Percentiles rank a stretch among this genome's conserved stretches.
These are phyloP conservation scores for Ascocoryne sarcoides DNA, from an alignment of 2,329 filamentous ascomycete genomes.

Conservation along the genomic window DNA sequence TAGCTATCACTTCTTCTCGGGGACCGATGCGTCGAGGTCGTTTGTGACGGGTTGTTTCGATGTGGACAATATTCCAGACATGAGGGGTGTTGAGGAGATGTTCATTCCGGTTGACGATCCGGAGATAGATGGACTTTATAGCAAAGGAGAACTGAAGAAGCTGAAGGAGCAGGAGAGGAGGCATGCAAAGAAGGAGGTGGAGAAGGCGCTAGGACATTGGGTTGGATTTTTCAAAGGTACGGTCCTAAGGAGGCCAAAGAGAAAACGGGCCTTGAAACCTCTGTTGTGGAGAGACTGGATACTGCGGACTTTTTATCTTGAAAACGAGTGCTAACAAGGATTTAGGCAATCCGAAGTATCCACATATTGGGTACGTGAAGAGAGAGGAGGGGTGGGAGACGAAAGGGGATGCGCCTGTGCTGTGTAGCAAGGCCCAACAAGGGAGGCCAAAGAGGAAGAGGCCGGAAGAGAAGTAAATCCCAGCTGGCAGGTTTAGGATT, in stretches of 20 bases:
- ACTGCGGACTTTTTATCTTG: too few relatives aligned
- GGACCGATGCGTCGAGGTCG: conserved; percentile 74
- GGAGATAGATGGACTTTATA: conserved; percentile 50
- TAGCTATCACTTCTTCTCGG: conserved; percentile 79
- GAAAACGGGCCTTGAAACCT: too few relatives aligned
- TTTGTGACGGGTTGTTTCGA: conserved; percentile 92
- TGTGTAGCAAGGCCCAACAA: conserved; percentile 65
- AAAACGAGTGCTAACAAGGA: too few relatives aligned
- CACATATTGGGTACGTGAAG: conserved; percentile 66
- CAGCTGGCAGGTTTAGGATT: too few relatives aligned
- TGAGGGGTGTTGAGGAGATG: conserved; percentile 82
- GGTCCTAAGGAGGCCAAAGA: too few relatives aligned
- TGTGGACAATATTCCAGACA: conserved; percentile 67
- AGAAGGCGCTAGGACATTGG: conserved; percentile 66
- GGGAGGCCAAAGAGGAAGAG: conserved; percentile 39
- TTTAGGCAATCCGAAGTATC: conserved; percentile 77
- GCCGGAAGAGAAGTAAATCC: conserved; percentile 26
- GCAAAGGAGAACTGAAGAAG: conserved; percentile 42
- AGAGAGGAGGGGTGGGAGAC: conserved; percentile 53
- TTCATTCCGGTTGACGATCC: conserved; percentile 60
- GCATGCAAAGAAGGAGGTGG: conserved; percentile 55
- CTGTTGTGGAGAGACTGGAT: too few relatives aligned
- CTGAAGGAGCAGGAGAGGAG: conserved; percentile 54
- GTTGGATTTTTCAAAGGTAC: conserved; percentile 71
- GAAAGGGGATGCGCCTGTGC: conserved; percentile 36